These are phyloP conservation scores for Pseudozyma hubeiensis DNA, from an alignment of 1,284 basidiomycete species.

Conservation along the genomic window DNA sequence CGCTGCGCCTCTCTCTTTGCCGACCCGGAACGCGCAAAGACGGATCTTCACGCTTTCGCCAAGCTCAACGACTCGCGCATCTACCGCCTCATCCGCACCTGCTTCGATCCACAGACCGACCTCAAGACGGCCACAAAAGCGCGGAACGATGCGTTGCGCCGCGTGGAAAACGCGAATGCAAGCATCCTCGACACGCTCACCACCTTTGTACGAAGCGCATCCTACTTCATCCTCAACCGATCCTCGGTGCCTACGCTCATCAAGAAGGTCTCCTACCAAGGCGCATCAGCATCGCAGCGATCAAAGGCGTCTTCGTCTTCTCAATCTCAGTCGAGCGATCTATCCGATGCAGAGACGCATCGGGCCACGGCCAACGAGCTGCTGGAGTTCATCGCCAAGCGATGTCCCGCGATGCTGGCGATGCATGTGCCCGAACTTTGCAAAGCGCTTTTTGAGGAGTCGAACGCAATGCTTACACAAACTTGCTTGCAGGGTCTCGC, in stretches of 20 bases:
- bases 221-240: slow-evolving; percentile 82
- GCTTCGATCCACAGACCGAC: slow-evolving; percentile 85
- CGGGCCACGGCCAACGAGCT: slow-evolving; percentile 64
- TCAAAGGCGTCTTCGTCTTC: slow-evolving; percentile 12
- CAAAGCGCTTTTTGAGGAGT: slow-evolving; percentile 76
- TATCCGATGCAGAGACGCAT: slow-evolving; percentile 43
- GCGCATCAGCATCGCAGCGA: slow-evolving; percentile 1
- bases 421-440: slow-evolving; percentile 80
- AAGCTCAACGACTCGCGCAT: slow-evolving; percentile 85
- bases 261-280: slow-evolving; percentile 25
- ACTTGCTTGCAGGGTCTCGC: slow-evolving; percentile 67
- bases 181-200: slow-evolving; percentile 74
- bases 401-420: slow-evolving; percentile 79
- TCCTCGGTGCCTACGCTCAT: slow-evolving; percentile 84
- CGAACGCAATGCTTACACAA: slow-evolving; percentile 76
- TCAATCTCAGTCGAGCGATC: slow-evolving; percentile 16
- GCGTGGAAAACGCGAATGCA: slow-evolving; percentile 44
- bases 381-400: slow-evolving; percentile 78
- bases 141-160: slow-evolving; percentile 53
- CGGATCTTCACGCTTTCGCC: slow-evolving; percentile 86
- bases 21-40: slow-evolving; percentile 79
- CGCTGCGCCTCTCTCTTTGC: slow-evolving; percentile 25
- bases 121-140: slow-evolving; percentile 82
- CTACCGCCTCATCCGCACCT: slow-evolving; percentile 84
- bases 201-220: slow-evolving; percentile 78